A percentile compares a stretch with the other conserved stretches of the same genome.
Evolutionary conservation across 805 yeast species (phyloP).

Genomic region (Zygotorulaspora sp.): DNA sequence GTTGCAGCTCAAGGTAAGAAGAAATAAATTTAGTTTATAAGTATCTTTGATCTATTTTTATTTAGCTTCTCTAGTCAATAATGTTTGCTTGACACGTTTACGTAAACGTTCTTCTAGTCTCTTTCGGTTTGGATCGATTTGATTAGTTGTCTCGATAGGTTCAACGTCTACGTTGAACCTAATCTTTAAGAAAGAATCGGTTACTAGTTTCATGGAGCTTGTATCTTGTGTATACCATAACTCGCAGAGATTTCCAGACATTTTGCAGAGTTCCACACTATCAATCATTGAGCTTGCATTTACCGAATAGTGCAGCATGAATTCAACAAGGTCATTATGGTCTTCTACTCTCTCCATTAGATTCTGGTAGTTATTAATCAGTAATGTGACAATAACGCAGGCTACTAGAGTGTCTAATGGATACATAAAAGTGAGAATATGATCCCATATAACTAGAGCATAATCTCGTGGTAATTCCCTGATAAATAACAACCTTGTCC

Average conservation of each 20-base stretch:
- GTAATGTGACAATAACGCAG: constrained; percentile 23
- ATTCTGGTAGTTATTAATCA: constrained; percentile 20
- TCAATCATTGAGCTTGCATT: constrained; percentile 15
- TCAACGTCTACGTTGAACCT: constrained; percentile 15
- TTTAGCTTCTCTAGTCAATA: constrained; percentile 13
- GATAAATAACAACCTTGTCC: constrained; percentile 32
- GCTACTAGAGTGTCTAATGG: constrained; percentile 25
- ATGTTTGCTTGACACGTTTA: constrained; percentile 22
- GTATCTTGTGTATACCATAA: constrained; percentile 20
- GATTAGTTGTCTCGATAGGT: neutral
- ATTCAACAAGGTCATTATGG: constrained; percentile 29
- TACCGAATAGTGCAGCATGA: constrained; percentile 24
- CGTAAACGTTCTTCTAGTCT: constrained; percentile 28
- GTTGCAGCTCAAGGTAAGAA: constrained; percentile 94
- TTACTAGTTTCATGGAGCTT: constrained; percentile 22
- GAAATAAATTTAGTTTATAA: constrained; percentile 36
- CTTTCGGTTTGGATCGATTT: constrained; percentile 24
- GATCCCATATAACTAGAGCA: constrained; percentile 32
- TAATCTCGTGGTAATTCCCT: constrained; percentile 29
- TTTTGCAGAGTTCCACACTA: constrained; percentile 24
- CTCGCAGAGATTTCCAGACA: constrained; percentile 29
- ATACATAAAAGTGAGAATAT: constrained; percentile 24
- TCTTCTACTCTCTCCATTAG: constrained; percentile 20
- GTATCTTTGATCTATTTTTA: neutral
- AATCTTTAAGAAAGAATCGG: constrained; percentile 23